Percentiles rank a stretch among this genome's conserved stretches.
Conservation (phyloP, 2,329 filamentous ascomycete species). For the Pezicula radicicola region DNA sequence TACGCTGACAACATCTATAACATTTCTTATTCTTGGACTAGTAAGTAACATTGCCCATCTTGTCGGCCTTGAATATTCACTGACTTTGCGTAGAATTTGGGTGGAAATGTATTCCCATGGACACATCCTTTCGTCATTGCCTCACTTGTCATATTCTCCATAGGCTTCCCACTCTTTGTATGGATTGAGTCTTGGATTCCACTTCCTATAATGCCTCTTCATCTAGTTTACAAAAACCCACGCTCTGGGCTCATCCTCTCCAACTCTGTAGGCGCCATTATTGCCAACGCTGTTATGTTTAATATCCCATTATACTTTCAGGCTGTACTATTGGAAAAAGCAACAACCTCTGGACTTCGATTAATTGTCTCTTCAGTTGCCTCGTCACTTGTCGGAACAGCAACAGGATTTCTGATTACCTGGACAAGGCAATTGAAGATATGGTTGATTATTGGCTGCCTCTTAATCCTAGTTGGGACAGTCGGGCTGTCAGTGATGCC, state of each 20-base stretch:
- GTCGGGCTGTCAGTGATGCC: conserved; percentile 46
- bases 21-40: conserved; percentile 54
- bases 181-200: conserved; percentile 46
- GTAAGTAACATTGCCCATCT: conserved; percentile 30
- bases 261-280: conserved; percentile 49
- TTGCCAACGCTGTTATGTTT: conserved; percentile 55
- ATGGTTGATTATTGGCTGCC: conserved; percentile 49
- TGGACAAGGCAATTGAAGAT: conserved; percentile 58
- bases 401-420: conserved; percentile 61
- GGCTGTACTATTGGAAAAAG: conserved; percentile 65
- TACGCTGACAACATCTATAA: conserved; percentile 49
- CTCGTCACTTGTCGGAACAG: conserved; percentile 50
- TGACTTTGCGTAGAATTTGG: conserved; percentile 44
- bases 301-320: conserved; percentile 74
- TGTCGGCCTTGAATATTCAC: not conserved
- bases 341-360: conserved; percentile 69
- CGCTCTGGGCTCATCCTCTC: conserved; percentile 55
- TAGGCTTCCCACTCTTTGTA: conserved; percentile 49
- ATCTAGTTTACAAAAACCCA: conserved; percentile 46
- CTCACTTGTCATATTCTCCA: conserved; percentile 44
- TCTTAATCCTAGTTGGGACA: conserved; percentile 47
- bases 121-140: conserved; percentile 54
- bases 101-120: conserved; percentile 63
- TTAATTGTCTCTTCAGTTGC: conserved; percentile 62
- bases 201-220: conserved; percentile 59